Evolutionary conservation across 2,329 filamentous ascomycete species (phyloP), one percentile per base, ranked within the genome.

Genomic region (Periconia sp.): DNA sequence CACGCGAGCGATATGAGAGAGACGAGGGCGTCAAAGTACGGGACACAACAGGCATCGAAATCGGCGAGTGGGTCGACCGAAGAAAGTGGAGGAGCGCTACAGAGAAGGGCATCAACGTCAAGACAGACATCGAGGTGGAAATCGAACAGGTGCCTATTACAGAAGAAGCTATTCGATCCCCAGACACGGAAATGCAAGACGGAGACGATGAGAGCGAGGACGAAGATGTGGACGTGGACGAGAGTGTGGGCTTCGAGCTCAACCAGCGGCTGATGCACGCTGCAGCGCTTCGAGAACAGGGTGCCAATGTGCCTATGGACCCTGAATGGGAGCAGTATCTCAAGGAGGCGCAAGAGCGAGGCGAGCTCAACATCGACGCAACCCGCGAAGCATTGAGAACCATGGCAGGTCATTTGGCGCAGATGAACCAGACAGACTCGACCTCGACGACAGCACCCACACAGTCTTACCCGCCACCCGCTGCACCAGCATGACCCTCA

Each of bases 271-370:
- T 88, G 17, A 76, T 82, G 36, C 81, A 83, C 46, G 81, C 83
- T 34, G 84, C 82, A 6, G 84, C 83, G 12, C 77, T 81, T 33
- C 79, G 82, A 41, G 82, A 85, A 51, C 79, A 82, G 4, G 84
- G 83, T 30, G 80, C 84, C 50, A 77, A 78, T 12, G 76, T 79
- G 33, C 77, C 82, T 18, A 76, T 88, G 53, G 85, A 88, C 59
- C 84, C 86, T 50, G 84, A 86, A 56, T 88, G 84, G 84, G 86
- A 89, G 66, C 84, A 87, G 65, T 89, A 85, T 81, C 73, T 88
- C 47, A 88, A 88, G 68, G 83, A 85, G 57, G 84, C 81, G 30
- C 80, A 86, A 35, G 85, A 88, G 59, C 76, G 80, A 5, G 85
- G 84, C 42, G 66, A 69, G 36, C 57, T 68, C 26, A 65, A 65